Percentiles rank a stretch among this genome's conserved stretches.
Evolutionary conservation across 2,329 filamentous ascomycete species (phyloP).

Genomic region (Fusarium virguliforme): DNA sequence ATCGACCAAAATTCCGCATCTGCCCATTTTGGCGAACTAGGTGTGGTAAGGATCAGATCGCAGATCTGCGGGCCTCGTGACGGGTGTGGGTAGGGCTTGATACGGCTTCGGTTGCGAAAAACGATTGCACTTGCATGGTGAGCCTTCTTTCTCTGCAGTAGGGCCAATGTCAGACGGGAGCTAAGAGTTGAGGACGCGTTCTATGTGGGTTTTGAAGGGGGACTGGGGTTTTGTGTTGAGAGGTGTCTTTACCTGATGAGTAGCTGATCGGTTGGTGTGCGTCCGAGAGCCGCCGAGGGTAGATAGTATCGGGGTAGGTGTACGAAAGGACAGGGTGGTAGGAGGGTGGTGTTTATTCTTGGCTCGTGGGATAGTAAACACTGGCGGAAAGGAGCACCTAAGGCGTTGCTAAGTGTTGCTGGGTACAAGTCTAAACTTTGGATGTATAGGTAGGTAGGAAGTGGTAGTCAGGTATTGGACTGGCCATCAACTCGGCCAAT

Average conservation of each 20-base stretch:
- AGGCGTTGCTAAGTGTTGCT: too few relatives aligned
- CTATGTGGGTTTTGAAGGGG: not conserved
- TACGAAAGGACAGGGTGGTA: not conserved
- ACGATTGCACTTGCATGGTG: constrained; percentile 17
- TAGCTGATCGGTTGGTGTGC: constrained; percentile 14
- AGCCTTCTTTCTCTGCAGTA: not conserved
- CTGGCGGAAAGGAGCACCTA: not conserved
- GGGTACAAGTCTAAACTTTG: too few relatives aligned
- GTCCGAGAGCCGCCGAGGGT: constrained; percentile 6
- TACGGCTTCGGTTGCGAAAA: constrained; percentile 9
- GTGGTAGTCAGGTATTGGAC: not conserved
- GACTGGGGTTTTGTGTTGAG: constrained; percentile 4
- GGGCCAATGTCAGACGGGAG: constrained; percentile 10
- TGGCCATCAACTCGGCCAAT: not conserved
- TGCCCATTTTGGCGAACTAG: constrained; percentile 21
- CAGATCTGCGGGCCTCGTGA: constrained; percentile 39
- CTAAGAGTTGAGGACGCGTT: not conserved
- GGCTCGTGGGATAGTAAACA: not conserved
- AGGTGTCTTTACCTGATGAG: constrained; percentile 20
- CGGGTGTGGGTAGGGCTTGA: constrained; percentile 20
- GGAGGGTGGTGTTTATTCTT: not conserved
- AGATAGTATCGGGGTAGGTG: not conserved
- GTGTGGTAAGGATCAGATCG: constrained; percentile 31
- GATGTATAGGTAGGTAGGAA: not conserved
- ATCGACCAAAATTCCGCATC: constrained; percentile 20